phyloP scores from a whole-genome alignment of 257 asterid genomes.

The Plantago ovata region DNA sequence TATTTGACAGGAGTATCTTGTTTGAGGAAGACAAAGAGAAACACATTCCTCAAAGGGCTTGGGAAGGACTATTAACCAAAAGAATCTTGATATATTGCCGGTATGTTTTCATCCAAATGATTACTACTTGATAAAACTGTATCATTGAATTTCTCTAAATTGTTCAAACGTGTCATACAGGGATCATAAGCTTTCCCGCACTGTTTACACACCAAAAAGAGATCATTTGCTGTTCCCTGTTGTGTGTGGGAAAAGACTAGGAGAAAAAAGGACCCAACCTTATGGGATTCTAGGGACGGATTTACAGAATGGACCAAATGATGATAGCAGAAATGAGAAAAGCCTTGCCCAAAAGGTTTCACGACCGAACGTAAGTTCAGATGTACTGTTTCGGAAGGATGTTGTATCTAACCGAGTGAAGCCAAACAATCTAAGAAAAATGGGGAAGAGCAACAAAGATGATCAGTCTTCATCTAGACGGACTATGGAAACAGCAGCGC shows the following conservation, averaged over 20 bases:
- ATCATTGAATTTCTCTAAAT: conserved; percentile 7
- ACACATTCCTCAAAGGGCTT: conserved; percentile 45
- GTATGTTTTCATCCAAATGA: conserved; percentile 33
- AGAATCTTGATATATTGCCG: conserved; percentile 70
- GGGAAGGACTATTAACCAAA: conserved; percentile 53
- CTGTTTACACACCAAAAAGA: conserved; percentile 53
- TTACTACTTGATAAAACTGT: conserved; percentile 13
- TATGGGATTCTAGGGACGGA: conserved; percentile 34
- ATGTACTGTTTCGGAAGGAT: too few relatives aligned
- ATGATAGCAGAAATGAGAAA: conserved; percentile 18
- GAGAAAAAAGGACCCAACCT: conserved; percentile 37
- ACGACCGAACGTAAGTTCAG: too few relatives aligned
- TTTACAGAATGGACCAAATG: conserved; percentile 13
- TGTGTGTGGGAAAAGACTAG: conserved; percentile 29
- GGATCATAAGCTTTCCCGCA: conserved; percentile 51
- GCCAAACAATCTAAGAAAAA: conserved; percentile 27
- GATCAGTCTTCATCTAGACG: conserved; percentile 19
- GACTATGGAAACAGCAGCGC: conserved; percentile 16
- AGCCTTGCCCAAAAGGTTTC: not conserved
- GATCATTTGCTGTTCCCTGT: conserved; percentile 63
- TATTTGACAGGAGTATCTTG: conserved; percentile 36
- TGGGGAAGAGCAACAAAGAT: conserved; percentile 24
- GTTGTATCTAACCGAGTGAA: conserved; percentile 20
- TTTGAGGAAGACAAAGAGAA: conserved; percentile 33
- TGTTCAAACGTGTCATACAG: conserved; percentile 29